Base-by-base conservation (phyloP, 441 rosid species). In the Adansonia rubrostipa region DNA sequence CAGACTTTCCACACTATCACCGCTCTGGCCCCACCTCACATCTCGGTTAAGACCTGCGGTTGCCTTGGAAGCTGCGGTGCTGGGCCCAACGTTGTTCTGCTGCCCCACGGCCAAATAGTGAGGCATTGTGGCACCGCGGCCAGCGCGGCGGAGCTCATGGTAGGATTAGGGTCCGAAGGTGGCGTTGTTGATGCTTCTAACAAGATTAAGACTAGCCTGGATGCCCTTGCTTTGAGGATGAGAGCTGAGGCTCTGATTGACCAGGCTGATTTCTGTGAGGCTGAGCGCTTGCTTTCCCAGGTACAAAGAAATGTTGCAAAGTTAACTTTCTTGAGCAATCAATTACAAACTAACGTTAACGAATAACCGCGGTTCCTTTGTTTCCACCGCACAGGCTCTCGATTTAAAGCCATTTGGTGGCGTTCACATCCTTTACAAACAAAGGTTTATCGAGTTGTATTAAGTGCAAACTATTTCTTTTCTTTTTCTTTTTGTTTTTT, bases 11-110 rank as follows among this genome's bases (percentile, higher is more conserved):
- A 91, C 54, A 81, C 89, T 11, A 82, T 94, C 33, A 80, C 87
- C 14, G 87, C 82, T 77, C 87, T 92, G 57, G 88, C 96, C 3
- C 97, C 93, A 47, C 88, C 97, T 6, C 28, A 73, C 1, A 81
- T 92, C 82, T 56, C 82, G 62, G 92, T 92, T 77, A 89, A 80
- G 70, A 62, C 91, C 53, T 83, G 91, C 82, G 93, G 87, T 11
- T 94, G 97, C 86, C 84, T 93, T 62, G 97, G 97, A 80, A 89
- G 92, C 4, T 94, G 97, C 78, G 97, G 97, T 63, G 79, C 94
- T 3, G 98, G 97, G 17, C 97, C 98, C 19, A 94, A 94, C 84
- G 83, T 92, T 69, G 93, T 78, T 66, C 78, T 90, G 69, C 87
- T 94, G 6, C 97, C 98, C 36, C 82, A 85, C 63, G 97, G 90